Evolutionary conservation across 768 basidiomycete species (phyloP), one percentile per base, ranked within the genome.

Genomic region (Agaricus blazei): DNA sequence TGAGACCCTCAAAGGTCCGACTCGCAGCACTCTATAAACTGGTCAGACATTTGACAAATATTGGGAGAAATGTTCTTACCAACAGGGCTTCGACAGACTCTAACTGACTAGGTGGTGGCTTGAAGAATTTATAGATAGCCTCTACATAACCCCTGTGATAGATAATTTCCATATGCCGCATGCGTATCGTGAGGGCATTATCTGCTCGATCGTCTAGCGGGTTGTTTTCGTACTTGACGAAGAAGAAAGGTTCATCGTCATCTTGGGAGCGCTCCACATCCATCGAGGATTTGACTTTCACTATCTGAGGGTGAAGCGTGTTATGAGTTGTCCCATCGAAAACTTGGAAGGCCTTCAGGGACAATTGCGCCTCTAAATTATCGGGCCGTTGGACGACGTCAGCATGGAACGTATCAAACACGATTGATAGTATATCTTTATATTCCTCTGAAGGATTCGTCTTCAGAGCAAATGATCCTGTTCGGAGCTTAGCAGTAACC

Each of bases 111-210:
- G 86, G 86, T 2, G 97, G 96, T 2, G 94, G 96, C 65, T 87
- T 90, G 72, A 99, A 87, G 72, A 98, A 99, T 59, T 78, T 81
- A 63, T 88, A 87, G 23, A 98, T 82, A 2, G 90, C 90, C 72
- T 98, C 97, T 28, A 98, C 79, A 67, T 96, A 98, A 26, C 91
- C 93, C 64, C 77, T 83, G 66, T 98, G 93, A 66, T 99, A 99
- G 41, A 99, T 90, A 59, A 99, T 88, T 70, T 98, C 96, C 85
- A 96, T 89, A 63, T 96, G 89, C 9, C 91, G 83, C 90, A 98
- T 89, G 54, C 85, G 86, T 46, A 95, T 81, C 11, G 88, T 90
- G 51, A 99, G 74, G 1, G 89, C 92, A 63, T 80, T 96, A 66
- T 98, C 96, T 26, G 97, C 93, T 43, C 91, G 83, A 51, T 87